phyloP scores from a whole-genome alignment of 805 yeast genomes.

The Yarrowia keelungensis region DNA sequence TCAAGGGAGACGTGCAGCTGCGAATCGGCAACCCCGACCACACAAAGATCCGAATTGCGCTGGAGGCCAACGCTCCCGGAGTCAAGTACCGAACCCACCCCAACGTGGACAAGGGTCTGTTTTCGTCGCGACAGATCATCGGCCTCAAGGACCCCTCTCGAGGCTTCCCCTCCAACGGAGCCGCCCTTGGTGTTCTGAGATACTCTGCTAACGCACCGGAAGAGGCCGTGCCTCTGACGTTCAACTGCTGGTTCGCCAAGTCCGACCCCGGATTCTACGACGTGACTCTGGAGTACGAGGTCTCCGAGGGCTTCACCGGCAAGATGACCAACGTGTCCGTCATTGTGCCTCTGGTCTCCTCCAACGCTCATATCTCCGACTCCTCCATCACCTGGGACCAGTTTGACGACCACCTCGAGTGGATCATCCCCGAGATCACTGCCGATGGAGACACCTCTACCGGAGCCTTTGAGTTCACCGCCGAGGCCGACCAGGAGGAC shows the following conservation, averaged over 20 bases:
- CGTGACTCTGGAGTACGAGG: constrained; percentile 89
- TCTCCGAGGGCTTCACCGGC: constrained; percentile 57
- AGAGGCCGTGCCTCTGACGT: constrained; percentile 72
- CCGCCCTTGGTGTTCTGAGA: constrained; percentile 87
- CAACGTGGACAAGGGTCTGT: constrained; percentile 82
- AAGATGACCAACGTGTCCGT: constrained; percentile 61
- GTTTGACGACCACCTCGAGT: constrained; percentile 72
- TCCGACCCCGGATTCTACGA: constrained; percentile 66
- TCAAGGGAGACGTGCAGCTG: constrained; percentile 89
- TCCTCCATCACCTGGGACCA: constrained; percentile 55
- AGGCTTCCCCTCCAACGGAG: constrained; percentile 91
- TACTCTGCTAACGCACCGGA: constrained; percentile 80
- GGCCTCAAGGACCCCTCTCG: constrained; percentile 78
- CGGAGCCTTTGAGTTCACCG: constrained; percentile 81
- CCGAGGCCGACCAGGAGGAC: constrained; percentile 80
- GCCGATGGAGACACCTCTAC: constrained; percentile 57
- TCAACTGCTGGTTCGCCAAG: constrained; percentile 84
- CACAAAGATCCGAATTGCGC: constrained; percentile 68
- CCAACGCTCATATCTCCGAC: constrained; percentile 57
- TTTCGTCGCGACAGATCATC: constrained; percentile 63
- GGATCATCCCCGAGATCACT: constrained; percentile 64
- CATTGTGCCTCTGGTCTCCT: constrained; percentile 71
- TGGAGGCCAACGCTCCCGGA: constrained; percentile 59
- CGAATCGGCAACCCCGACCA: constrained; percentile 79
- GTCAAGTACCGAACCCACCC: constrained; percentile 93